These are phyloP conservation scores for Syzygium grande DNA, from an alignment of 345 rosid species.

Conservation along the genomic window DNA sequence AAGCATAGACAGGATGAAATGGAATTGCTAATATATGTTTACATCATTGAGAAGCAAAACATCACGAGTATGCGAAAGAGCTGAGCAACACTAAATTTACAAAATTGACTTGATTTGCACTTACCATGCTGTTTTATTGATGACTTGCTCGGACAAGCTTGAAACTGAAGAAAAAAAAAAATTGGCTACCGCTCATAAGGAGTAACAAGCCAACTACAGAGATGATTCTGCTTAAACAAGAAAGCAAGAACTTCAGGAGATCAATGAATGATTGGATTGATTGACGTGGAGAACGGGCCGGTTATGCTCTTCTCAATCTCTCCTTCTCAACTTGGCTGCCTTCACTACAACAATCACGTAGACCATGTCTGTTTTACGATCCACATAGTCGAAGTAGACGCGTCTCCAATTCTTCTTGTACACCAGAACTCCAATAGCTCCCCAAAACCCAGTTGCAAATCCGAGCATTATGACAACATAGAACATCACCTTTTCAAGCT, in stretches of 20 bases:
- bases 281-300: neutral
- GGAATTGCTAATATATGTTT: neutral
- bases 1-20: neutral
- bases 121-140: neutral
- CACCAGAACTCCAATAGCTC: neutral
- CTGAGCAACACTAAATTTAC: neutral
- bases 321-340: neutral
- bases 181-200: neutral
- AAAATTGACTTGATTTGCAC: neutral
- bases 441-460: slow-evolving; percentile 2
- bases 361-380: neutral
- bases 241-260: neutral
- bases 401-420: slow-evolving; percentile 1
- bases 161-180: neutral
- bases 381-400: neutral
- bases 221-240: neutral
- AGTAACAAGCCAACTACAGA: neutral
- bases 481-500: neutral
- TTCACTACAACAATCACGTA: neutral
- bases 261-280: neutral
- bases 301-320: neutral
- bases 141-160: neutral
- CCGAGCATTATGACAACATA: neutral
- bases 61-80: neutral
- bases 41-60: neutral